These are phyloP conservation scores for Filobasidium uniguttulatum DNA, from an alignment of 1,284 basidiomycete genomes.

Conservation along the genomic window DNA sequence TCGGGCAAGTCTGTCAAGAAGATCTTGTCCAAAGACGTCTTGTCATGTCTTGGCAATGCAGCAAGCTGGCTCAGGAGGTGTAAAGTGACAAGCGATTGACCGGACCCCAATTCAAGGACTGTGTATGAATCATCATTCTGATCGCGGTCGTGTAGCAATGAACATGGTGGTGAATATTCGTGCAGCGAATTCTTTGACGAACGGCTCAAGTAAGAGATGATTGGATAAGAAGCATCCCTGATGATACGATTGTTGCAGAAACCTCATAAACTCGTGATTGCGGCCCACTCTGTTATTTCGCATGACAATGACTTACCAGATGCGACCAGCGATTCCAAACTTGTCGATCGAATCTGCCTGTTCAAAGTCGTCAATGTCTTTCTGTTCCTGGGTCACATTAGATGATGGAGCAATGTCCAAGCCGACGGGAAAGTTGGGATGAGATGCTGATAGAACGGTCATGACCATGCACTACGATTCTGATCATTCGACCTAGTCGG, in stretches of 20 bases:
- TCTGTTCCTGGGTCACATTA: conserved; percentile 9
- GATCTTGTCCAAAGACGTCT: conserved; percentile 17
- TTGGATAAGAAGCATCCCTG: conserved; percentile 29
- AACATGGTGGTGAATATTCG: conserved; percentile 26
- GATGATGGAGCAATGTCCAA: conserved; percentile 28
- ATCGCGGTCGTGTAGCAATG: conserved; percentile 17
- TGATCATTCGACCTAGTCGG: background rate
- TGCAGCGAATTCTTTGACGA: conserved; percentile 5
- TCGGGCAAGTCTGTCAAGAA: conserved; percentile 30
- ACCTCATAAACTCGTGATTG: background rate
- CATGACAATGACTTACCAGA: conserved; percentile 22
- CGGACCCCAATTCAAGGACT: conserved; percentile 32
- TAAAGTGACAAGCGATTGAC: conserved; percentile 29
- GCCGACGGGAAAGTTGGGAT: conserved; percentile 35
- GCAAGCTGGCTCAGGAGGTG: conserved; percentile 24
- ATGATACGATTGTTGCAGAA: background rate
- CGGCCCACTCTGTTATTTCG: background rate
- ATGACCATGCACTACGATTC: background rate
- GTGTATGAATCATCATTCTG: conserved; percentile 5
- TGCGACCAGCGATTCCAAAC: conserved; percentile 34
- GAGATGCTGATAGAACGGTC: conserved; percentile 10
- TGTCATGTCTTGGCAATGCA: background rate
- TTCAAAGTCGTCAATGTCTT: conserved; percentile 16
- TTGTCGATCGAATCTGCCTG: conserved; percentile 23
- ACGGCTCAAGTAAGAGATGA: conserved; percentile 27